Percentiles rank a stretch among this genome's conserved stretches.
phyloP scores from a whole-genome alignment of 2,329 filamentous ascomycete genomes.

The Fusarium irregulare region DNA sequence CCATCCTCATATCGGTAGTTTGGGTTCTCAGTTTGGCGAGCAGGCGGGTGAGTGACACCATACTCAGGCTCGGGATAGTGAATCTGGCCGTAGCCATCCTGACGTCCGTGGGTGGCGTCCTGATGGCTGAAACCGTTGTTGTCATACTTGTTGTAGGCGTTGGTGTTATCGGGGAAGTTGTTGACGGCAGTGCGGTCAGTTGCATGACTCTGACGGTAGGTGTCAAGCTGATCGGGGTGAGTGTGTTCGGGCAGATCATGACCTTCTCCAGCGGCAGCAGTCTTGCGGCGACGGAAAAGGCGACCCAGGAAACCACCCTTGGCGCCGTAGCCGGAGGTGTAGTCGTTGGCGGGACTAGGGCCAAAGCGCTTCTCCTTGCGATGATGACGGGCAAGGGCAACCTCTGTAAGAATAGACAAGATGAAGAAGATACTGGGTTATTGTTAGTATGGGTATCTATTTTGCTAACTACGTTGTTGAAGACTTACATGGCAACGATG shows the following conservation, averaged over 20 bases:
- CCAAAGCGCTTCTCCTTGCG: constrained; percentile 80
- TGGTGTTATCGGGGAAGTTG: constrained; percentile 40
- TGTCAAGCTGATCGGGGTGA: constrained; percentile 54
- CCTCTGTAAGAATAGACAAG: constrained; percentile 75
- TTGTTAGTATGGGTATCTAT: background rate
- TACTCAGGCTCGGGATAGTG: constrained; percentile 44
- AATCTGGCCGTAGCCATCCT: constrained; percentile 47
- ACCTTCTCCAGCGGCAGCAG: constrained; percentile 39
- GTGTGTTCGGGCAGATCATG: constrained; percentile 55
- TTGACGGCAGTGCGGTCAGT: constrained; percentile 53
- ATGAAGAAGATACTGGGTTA: constrained; percentile 76
- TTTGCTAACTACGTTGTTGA: background rate
- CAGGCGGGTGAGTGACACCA: constrained; percentile 21
- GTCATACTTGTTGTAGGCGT: constrained; percentile 45
- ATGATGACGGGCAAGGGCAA: constrained; percentile 76
- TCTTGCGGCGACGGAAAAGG: constrained; percentile 49
- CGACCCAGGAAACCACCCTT: constrained; percentile 50
- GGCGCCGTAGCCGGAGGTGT: constrained; percentile 66
- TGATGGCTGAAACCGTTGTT: constrained; percentile 43
- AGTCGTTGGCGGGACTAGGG: constrained; percentile 61
- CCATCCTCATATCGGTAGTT: constrained; percentile 54
- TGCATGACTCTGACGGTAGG: constrained; percentile 55
- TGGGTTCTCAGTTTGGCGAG: constrained; percentile 15
- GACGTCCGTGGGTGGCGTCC: constrained; percentile 35
- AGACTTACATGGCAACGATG: constrained; percentile 76